Conservation (phyloP, 345 rosid species). For the Noccaea caerulescens region DNA sequence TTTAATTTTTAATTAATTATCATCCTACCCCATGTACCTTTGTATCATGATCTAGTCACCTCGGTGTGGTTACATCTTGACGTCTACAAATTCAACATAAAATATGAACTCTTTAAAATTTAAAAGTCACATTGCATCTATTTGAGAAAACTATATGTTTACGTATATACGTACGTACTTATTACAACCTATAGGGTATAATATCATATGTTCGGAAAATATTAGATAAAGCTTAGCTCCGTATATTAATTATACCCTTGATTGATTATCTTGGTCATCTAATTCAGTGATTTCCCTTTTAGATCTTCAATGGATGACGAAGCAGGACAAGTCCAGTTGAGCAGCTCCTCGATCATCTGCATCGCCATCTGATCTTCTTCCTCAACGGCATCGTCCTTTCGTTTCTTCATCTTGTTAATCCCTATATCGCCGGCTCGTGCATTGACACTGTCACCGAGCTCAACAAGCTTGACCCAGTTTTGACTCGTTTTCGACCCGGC, state of each 20-base stretch:
- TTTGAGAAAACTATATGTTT: background rate
- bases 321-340: conserved; percentile 56
- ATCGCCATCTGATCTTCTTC: conserved; percentile 65
- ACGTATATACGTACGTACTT: conserved; percentile 16
- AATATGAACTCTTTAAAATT: background rate
- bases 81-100: conserved; percentile 13
- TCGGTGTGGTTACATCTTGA: conserved; percentile 1
- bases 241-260: background rate
- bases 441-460: conserved; percentile 50
- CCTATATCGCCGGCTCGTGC: conserved; percentile 8
- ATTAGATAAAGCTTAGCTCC: conserved; percentile 7
- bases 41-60: conserved; percentile 8
- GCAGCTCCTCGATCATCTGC: conserved; percentile 85
- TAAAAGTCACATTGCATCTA: background rate
- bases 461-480: conserved; percentile 74
- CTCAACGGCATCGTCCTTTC: conserved; percentile 23
- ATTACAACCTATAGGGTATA: background rate
- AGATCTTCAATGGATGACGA: conserved; percentile 27
- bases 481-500: conserved; percentile 59
- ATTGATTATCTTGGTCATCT: background rate
- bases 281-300: background rate
- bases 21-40: conserved; percentile 15
- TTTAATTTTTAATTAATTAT: background rate
- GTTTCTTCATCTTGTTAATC: conserved; percentile 17
- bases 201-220: background rate